Evolutionary conservation across 1,139 yeast species (phyloP), one percentile per base, ranked within the genome.

Genomic region (Pichia sp.): DNA sequence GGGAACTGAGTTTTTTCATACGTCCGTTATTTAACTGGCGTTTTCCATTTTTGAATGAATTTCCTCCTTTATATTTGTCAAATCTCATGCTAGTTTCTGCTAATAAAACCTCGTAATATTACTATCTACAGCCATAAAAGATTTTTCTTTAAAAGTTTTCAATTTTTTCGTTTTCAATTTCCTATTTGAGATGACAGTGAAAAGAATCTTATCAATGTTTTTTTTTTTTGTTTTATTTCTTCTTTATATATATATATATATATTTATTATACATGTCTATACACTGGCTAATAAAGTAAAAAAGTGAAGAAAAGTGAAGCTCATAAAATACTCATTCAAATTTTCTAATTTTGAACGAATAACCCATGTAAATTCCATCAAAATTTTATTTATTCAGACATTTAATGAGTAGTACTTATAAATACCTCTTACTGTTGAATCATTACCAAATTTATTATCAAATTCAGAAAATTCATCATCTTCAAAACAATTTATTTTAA

Each of bases 371-470:
- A n/a, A 35, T 32, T 16, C 36, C n/a, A n/a, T 20, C 24, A n/a
- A 15, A 30, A 30, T 6, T 30, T n/a, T n/a, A n/a, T 15, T 27
- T 11, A 12, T 15, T 44, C 40, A 50, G 15, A 46, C 62, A 48
- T 62, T 62, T 38, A 64, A 45, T 9, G 67, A 56, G 59, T 83
- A 83, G 60, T 83, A 83, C 59, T 82, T 80, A 62, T 82, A 83
- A 51, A 83, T 80, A 1, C 90, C 90, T 46, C 89, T 69, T 62
- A 83, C 87, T 54, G 74, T 68, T 52, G 73, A 73, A 52, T 79
- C 79, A 42, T 76, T 79, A 0, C 89, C 89, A 77, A 85, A 82
- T 12, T 76, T 73, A 47, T 69, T 72, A 60, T 79, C 80, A 23
- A 64, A 66, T 43, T 68, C 65, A 18, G 63, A 62, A 58, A 55